These are phyloP conservation scores for Limtongia smithiae DNA, from an alignment of 805 yeast species.

Conservation along the genomic window DNA sequence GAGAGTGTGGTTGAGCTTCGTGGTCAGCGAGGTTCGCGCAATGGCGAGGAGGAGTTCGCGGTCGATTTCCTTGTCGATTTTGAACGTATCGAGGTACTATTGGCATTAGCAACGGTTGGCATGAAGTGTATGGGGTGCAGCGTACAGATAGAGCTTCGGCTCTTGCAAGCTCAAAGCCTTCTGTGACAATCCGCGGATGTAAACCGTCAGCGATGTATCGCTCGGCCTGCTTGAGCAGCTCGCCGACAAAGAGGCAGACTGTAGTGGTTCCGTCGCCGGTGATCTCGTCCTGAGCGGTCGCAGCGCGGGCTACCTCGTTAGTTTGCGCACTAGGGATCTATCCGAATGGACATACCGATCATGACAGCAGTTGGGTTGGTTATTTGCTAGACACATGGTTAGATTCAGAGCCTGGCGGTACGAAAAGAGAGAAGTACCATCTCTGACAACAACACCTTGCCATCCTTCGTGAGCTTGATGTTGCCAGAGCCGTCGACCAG, in stretches of 20 bases:
- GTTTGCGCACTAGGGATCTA: not conserved
- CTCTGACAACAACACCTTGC: conserved; percentile 85
- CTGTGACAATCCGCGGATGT: conserved; percentile 90
- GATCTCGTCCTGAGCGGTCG: conserved; percentile 97
- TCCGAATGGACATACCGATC: conserved; percentile 44
- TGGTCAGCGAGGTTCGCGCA: conserved; percentile 81
- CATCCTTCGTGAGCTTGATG: conserved; percentile 94
- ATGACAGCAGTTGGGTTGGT: conserved; percentile 84
- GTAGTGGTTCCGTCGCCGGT: conserved; percentile 99
- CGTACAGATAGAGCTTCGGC: conserved; percentile 52
- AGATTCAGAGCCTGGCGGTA: not conserved
- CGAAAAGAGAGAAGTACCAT: conserved; percentile 47
- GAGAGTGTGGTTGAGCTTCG: conserved; percentile 77
- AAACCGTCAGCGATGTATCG: conserved; percentile 88
- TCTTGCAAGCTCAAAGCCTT: conserved; percentile 91
- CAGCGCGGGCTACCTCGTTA: conserved; percentile 71
- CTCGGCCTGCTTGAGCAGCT: conserved; percentile 89
- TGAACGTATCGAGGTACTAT: conserved; percentile 62
- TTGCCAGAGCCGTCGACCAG: conserved; percentile 95
- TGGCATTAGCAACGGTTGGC: not conserved
- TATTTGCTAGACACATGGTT: conserved; percentile 53
- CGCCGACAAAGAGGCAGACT: conserved; percentile 91
- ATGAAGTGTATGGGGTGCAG: not conserved
- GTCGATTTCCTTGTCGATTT: conserved; percentile 55
- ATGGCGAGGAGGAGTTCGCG: conserved; percentile 88